Conservation (phyloP, 371 early-diverging fungal genomes). For the Rhizopus stolonifer region DNA sequence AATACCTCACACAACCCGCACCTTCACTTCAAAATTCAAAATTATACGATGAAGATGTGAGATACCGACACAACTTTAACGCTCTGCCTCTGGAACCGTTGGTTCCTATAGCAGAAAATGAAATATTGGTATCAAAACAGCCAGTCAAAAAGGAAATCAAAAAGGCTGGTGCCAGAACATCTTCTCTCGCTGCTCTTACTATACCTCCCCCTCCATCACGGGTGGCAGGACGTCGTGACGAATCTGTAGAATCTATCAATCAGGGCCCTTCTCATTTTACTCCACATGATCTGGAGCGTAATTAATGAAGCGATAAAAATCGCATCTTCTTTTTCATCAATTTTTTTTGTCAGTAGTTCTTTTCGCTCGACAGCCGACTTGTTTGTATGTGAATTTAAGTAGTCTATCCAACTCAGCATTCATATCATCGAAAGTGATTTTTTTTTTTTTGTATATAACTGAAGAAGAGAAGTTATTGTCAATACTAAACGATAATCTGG, state of each 20-base stretch:
- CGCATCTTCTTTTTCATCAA: too few species aligned
- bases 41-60: constrained; percentile 15
- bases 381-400: too few species aligned
- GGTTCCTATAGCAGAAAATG: not conserved
- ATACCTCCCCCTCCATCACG: constrained; percentile 10
- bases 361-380: too few species aligned
- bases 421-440: too few species aligned
- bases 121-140: not conserved
- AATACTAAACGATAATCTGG: constrained; percentile 94
- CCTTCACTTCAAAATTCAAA: constrained; percentile 15
- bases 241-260: constrained; percentile 3
- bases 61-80: constrained; percentile 15
- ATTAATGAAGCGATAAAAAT: too few species aligned
- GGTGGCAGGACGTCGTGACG: constrained; percentile 10
- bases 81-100: constrained; percentile 22
- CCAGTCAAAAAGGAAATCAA: constrained; percentile 3
- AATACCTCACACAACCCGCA: constrained; percentile 16
- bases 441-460: too few species aligned
- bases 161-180: not conserved
- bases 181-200: not conserved
- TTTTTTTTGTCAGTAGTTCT: too few species aligned
- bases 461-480: constrained; percentile 99
- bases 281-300: constrained; percentile 22
- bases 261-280: constrained; percentile 10
- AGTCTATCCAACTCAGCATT: too few species aligned